These are phyloP conservation scores for Pseudogymnoascus sp. DNA, from an alignment of 2,329 filamentous ascomycete species.

Conservation along the genomic window DNA sequence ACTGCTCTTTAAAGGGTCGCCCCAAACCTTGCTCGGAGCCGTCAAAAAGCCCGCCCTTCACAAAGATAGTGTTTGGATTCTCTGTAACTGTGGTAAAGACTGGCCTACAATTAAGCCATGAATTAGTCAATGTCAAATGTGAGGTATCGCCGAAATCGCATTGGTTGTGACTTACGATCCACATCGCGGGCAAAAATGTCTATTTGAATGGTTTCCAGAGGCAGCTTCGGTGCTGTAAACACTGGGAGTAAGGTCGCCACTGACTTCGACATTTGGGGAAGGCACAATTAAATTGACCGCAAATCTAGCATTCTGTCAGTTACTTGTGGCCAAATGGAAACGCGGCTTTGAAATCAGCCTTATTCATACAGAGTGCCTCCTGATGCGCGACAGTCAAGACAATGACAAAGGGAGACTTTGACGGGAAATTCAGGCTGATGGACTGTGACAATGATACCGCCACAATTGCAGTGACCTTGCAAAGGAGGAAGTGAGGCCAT, in stretches of 20 bases:
- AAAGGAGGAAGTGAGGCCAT: background rate
- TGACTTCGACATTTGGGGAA: constrained; percentile 11
- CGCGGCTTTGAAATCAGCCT: background rate
- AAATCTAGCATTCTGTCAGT: background rate
- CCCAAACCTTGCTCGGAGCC: constrained; percentile 11
- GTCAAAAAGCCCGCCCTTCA: constrained; percentile 17
- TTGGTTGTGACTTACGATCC: constrained; percentile 13
- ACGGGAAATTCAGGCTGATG: constrained; percentile 12
- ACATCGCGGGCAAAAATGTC: constrained; percentile 16
- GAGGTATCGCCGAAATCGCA: background rate
- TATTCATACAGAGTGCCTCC: background rate
- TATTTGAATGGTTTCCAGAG: constrained; percentile 14
- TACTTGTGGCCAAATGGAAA: background rate
- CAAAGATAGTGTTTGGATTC: constrained; percentile 5
- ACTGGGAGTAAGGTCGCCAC: constrained; percentile 11
- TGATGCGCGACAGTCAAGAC: constrained; percentile 15
- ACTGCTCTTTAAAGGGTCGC: constrained; percentile 13
- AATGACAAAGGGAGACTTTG: constrained; percentile 14
- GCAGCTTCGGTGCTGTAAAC: constrained; percentile 13
- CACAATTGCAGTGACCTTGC: constrained; percentile 16
- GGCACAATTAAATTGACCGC: constrained; percentile 13
- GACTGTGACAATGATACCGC: constrained; percentile 14
- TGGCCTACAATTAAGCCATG: background rate
- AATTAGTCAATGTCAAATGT: background rate
- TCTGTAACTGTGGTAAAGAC: constrained; percentile 12